Conservation (phyloP, 805 yeast genomes). For the Starmerella potacharoeniae region DNA sequence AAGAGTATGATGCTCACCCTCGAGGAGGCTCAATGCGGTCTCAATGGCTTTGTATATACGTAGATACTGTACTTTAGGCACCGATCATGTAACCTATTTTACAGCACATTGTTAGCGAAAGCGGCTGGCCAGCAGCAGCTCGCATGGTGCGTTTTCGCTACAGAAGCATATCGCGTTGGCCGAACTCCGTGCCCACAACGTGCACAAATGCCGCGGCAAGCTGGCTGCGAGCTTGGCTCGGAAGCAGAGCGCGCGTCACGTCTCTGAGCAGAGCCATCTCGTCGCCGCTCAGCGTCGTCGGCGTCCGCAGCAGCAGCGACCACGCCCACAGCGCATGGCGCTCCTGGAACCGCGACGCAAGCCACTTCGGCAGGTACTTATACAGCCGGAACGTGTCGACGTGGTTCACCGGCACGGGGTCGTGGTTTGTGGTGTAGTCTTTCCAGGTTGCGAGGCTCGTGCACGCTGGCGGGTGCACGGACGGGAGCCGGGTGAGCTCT, state of each 20-base stretch:
- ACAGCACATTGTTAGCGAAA: no score
- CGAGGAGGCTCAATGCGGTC: no score
- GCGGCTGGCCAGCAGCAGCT: no score
- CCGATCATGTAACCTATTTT: no score
- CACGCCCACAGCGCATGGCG: slow-evolving; percentile 32
- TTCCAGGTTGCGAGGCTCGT: slow-evolving; percentile 37
- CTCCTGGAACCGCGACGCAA: slow-evolving; percentile 27
- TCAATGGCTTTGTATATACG: no score
- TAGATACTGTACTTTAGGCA: no score
- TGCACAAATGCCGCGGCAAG: slow-evolving; percentile 10
- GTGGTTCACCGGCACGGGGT: slow-evolving; percentile 32
- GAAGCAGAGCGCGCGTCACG: slow-evolving; percentile 24
- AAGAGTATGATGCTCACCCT: no score
- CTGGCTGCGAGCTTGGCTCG: neutral
- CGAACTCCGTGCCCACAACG: slow-evolving; percentile 17
- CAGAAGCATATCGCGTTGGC: slow-evolving; percentile 18
- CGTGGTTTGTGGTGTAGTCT: slow-evolving; percentile 28
- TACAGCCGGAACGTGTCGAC: slow-evolving; percentile 30
- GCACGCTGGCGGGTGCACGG: slow-evolving; percentile 19
- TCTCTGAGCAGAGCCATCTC: slow-evolving; percentile 36
- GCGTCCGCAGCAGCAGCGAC: slow-evolving; percentile 32
- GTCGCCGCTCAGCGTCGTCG: slow-evolving; percentile 30
- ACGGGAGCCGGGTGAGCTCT: neutral
- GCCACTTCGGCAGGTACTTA: slow-evolving; percentile 37
- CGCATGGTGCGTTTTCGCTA: no score